phyloP scores from a whole-genome alignment of 768 basidiomycete genomes.

The Russula foetens region DNA sequence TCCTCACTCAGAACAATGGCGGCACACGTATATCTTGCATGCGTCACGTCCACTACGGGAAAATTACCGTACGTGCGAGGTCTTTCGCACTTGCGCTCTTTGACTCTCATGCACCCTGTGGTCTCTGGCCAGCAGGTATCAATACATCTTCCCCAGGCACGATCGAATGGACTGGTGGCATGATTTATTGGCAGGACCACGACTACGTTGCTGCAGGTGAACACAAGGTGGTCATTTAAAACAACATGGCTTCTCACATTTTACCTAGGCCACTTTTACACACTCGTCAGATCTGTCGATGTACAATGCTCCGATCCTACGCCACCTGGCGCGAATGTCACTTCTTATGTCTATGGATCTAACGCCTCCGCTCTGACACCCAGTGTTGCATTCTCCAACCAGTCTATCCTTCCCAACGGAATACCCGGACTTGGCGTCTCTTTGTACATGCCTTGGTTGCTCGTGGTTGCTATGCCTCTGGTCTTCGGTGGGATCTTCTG shows the following conservation, averaged over 20 bases:
- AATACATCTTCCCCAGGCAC: constrained; percentile 53
- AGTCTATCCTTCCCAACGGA: constrained; percentile 45
- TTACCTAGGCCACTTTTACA: constrained; percentile 57
- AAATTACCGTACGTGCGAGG: constrained; percentile 49
- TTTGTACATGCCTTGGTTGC: background rate
- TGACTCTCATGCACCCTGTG: constrained; percentile 20
- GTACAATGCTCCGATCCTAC: constrained; percentile 53
- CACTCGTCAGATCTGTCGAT: constrained; percentile 50
- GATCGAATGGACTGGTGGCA: constrained; percentile 70
- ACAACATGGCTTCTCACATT: background rate
- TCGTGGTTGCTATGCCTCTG: background rate
- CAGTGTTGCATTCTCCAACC: constrained; percentile 49
- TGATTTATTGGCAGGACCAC: constrained; percentile 76
- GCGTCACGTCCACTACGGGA: constrained; percentile 76
- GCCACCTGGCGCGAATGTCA: constrained; percentile 37
- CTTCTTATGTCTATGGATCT: constrained; percentile 55
- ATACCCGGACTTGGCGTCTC: constrained; percentile 23
- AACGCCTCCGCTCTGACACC: constrained; percentile 49
- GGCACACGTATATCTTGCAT: constrained; percentile 77
- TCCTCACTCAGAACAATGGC: constrained; percentile 60
- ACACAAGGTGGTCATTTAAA: background rate
- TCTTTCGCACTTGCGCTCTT: background rate
- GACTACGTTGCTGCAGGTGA: constrained; percentile 63
- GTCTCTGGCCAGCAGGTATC: constrained; percentile 82
- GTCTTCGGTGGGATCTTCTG: background rate